Evolutionary conservation across 768 basidiomycete genomes (phyloP), one percentile per base, ranked within the genome.

Genomic region (Ramaria sp.): DNA sequence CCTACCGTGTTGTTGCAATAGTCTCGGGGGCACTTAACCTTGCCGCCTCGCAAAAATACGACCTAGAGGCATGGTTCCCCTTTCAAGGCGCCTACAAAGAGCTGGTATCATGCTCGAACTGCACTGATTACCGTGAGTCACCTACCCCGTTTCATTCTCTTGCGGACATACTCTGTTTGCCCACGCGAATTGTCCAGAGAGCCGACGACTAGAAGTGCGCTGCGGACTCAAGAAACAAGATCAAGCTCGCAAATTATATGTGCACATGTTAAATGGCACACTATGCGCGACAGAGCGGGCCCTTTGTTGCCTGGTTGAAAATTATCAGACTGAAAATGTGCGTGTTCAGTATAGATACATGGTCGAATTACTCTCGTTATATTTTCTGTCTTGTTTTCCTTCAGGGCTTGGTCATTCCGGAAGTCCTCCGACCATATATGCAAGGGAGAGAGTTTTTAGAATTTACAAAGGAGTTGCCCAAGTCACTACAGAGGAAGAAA

Each of bases 181-280:
- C 31, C 49, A 51, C 49, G 20, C n/a, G 31, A 37, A 3, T 34
- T 59, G 54, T 53, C 6, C 68, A 98, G 95, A 99, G 78, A 86
- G 86, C 64, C 82, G 96, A 66, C 80, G 89, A 58, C 79, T 99
- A 53, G 96, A 99, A 69, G 84, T 99, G 24, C 81, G 92, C 45
- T 92, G 92, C 66, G 96, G 96, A 9, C 75, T 94, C 68, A 96
- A 94, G 72, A 76, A 78, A 59, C 89, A 91, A 64, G 93, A 93
- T 31, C 91, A 97, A 66, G 77, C 88, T 51, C 81, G 88, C 58
- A 94, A 97, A 67, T 73, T 92, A 4, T 98, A 97, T 71, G 94
- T 96, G 4, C 96, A 99, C 75, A 99, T 99, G 96, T 73, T 99
- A 66, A 99, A 99, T 69, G 95, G 92, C 37, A 99, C 96, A 3